Conservation (phyloP, 2,329 filamentous ascomycete genomes). For the Sordariomycetes sp. region DNA sequence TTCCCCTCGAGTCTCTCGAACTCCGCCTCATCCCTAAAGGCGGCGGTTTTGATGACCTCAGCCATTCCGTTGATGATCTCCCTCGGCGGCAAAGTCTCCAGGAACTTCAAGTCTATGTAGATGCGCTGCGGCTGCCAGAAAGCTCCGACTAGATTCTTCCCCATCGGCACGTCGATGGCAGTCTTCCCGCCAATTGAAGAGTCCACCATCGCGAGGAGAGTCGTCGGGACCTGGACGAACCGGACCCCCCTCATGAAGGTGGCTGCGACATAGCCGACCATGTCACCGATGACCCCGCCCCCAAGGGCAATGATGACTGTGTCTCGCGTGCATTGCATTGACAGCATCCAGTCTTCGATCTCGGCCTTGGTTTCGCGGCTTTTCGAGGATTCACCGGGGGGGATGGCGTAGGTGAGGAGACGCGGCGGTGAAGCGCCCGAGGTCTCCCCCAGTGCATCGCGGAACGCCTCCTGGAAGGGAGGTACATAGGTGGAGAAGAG, state of each 20-base stretch:
- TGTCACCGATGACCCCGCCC: slow-evolving; percentile 92
- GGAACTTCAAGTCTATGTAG: slow-evolving; percentile 85
- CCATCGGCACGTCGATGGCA: slow-evolving; percentile 88
- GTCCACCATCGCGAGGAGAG: slow-evolving; percentile 92
- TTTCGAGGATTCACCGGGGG: slow-evolving; percentile 89
- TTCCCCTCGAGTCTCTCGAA: slow-evolving; percentile 77
- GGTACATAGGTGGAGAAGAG: slow-evolving; percentile 69
- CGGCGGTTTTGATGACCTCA: slow-evolving; percentile 94
- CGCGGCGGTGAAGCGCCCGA: slow-evolving; percentile 33
- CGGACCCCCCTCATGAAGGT: slow-evolving; percentile 97
- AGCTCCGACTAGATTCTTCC: slow-evolving; percentile 89
- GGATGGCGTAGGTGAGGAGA: slow-evolving; percentile 73
- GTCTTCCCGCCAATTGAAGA: slow-evolving; percentile 98
- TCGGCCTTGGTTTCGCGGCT: slow-evolving; percentile 85
- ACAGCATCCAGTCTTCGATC: slow-evolving; percentile 95
- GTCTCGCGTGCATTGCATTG: slow-evolving; percentile 84
- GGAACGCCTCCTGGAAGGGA: slow-evolving; percentile 43
- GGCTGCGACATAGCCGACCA: slow-evolving; percentile 94
- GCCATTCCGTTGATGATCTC: slow-evolving; percentile 99
- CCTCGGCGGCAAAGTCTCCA: slow-evolving; percentile 77
- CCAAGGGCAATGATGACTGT: slow-evolving; percentile 91
- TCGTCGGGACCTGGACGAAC: slow-evolving; percentile 94
- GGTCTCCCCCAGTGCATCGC: slow-evolving; percentile 13
- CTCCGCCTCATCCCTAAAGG: slow-evolving; percentile 84
- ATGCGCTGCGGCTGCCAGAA: slow-evolving; percentile 95